Evolutionary conservation across 495 filamentous ascomycete species (phyloP).

Genomic region (Cairneyella variabilis): DNA sequence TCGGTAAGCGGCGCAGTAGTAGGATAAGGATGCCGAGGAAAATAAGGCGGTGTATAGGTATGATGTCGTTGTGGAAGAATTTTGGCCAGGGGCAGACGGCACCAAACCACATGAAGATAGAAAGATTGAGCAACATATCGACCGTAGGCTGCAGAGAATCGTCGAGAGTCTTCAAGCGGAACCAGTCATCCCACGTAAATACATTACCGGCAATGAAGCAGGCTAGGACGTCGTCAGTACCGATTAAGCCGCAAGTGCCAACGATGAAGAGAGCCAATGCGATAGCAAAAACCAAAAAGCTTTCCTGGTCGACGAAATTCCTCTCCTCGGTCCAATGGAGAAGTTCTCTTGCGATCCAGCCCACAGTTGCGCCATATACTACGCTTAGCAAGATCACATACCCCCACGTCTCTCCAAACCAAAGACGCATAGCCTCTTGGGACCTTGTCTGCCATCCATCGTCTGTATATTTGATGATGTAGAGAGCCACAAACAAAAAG

Average conservation of each 20-base stretch:
- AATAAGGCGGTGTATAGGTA: constrained; percentile 72
- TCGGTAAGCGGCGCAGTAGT: constrained; percentile 71
- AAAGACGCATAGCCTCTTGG: constrained; percentile 70
- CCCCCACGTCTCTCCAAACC: constrained; percentile 83
- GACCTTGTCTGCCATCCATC: too few relatives aligned
- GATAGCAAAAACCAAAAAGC: constrained; percentile 83
- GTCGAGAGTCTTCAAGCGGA: constrained; percentile 78
- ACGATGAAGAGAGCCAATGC: constrained; percentile 75
- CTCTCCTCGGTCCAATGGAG: constrained; percentile 79
- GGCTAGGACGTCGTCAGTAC: constrained; percentile 88
- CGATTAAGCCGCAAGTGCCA: constrained; percentile 82
- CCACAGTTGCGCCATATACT: constrained; percentile 69
- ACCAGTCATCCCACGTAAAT: constrained; percentile 91
- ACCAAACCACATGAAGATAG: constrained; percentile 89
- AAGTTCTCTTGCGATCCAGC: constrained; percentile 73
- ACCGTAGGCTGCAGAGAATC: constrained; percentile 87
- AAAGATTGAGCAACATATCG: constrained; percentile 71
- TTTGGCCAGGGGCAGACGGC: constrained; percentile 76
- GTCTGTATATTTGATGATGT: constrained; percentile 76
- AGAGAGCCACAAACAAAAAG: constrained; percentile 80
- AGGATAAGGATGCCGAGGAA: constrained; percentile 73
- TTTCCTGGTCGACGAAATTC: constrained; percentile 81
- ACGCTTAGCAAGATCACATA: constrained; percentile 79
- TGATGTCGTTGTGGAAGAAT: constrained; percentile 62
- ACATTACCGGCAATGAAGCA: constrained; percentile 90